phyloP scores from a whole-genome alignment of 495 filamentous ascomycete species.

The Neurospora sp. region DNA sequence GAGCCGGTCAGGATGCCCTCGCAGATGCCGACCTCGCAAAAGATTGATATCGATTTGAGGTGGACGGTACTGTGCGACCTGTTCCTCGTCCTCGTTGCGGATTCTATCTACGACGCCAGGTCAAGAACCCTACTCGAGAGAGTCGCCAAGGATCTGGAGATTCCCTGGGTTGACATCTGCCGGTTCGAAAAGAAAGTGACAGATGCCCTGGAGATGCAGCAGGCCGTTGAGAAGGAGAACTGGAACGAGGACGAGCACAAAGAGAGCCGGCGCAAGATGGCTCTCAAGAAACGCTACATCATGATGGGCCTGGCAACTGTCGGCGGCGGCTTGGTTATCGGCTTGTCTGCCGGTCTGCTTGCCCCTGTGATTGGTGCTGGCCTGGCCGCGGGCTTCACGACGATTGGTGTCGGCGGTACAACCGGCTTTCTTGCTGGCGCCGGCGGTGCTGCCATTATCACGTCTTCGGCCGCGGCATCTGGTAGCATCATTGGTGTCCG shows the following conservation, averaged over 20 bases:
- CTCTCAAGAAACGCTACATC: constrained; percentile 71
- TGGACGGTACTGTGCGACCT: constrained; percentile 98
- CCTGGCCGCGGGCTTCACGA: constrained; percentile 88
- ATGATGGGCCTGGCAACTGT: constrained; percentile 97
- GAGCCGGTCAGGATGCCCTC: constrained; percentile 65
- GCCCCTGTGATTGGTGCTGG: constrained; percentile 94
- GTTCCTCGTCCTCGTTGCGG: constrained; percentile 90
- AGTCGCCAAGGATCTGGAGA: constrained; percentile 66
- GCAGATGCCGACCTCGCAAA: constrained; percentile 66
- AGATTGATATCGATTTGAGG: constrained; percentile 89
- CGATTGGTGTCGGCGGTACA: constrained; percentile 87
- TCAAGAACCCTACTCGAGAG: constrained; percentile 78
- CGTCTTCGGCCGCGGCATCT: constrained; percentile 75
- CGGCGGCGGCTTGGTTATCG: constrained; percentile 91
- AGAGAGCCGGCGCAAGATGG: constrained; percentile 72
- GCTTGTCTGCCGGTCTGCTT: constrained; percentile 81
- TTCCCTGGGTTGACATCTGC: constrained; percentile 89
- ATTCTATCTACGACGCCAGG: constrained; percentile 84
- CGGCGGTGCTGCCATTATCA: constrained; percentile 89
- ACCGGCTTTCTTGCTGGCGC: constrained; percentile 81
- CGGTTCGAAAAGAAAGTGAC: constrained; percentile 96
- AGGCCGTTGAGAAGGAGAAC: constrained; percentile 81
- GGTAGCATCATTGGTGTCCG: constrained; percentile 76
- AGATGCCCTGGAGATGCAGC: constrained; percentile 95
- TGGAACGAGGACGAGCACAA: constrained; percentile 97